Evolutionary conservation across 2,329 filamentous ascomycete species (phyloP).

Genomic region (Stagonosporopsis tanaceti): DNA sequence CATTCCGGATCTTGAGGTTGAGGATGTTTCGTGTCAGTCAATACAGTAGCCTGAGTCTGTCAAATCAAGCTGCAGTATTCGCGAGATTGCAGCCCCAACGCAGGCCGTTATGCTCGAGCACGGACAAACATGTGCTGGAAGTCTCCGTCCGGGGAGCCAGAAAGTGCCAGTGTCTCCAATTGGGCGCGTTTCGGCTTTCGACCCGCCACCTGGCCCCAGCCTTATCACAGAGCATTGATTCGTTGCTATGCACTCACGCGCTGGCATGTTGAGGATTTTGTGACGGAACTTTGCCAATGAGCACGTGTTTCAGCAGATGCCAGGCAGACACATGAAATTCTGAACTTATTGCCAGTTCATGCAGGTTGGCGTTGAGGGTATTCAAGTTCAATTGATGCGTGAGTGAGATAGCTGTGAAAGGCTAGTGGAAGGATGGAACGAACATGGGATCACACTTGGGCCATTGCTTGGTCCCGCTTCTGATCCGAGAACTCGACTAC

Average conservation of each 20-base stretch:
- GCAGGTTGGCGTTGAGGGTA: constrained; percentile 3
- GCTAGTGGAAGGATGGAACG: constrained; percentile 13
- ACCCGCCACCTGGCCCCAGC: constrained; percentile 6
- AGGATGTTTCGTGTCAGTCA: neutral
- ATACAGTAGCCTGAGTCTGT: neutral
- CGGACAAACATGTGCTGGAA: constrained; percentile 6
- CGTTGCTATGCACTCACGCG: constrained; percentile 9
- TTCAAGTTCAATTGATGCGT: constrained; percentile 5
- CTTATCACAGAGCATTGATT: constrained; percentile 18
- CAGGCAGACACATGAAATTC: constrained; percentile 3
- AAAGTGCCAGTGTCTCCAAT: constrained; percentile 22
- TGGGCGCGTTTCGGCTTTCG: constrained; percentile 19
- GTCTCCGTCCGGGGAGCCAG: constrained; percentile 6
- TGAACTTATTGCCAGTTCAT: constrained; percentile 15
- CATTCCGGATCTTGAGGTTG: constrained; percentile 7
- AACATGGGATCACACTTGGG: constrained; percentile 8
- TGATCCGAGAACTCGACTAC: constrained; percentile 3
- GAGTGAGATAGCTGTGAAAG: neutral
- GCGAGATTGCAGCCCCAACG: constrained; percentile 19
- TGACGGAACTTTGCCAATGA: neutral
- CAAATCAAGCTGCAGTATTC: constrained; percentile 9
- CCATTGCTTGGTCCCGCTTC: constrained; percentile 6
- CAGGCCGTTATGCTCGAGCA: constrained; percentile 14
- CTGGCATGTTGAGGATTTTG: neutral
- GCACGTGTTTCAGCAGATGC: neutral